These are phyloP conservation scores for Suhomyces wounanorum DNA, from an alignment of 1,139 yeast genomes.

Conservation along the genomic window DNA sequence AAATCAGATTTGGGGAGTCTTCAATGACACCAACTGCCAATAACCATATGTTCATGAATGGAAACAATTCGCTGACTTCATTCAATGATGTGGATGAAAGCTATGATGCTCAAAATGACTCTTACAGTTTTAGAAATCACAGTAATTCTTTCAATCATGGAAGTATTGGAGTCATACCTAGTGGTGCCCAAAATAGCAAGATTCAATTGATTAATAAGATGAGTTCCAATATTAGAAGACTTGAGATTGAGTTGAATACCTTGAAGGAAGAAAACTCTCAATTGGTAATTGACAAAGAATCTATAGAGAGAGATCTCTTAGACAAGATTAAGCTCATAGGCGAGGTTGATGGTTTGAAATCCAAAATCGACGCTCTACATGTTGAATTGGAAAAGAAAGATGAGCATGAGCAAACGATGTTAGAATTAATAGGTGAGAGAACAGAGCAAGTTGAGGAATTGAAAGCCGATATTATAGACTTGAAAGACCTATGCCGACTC, in stretches of 20 bases:
- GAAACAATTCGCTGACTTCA: conserved; percentile 13
- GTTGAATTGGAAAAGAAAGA: conserved; percentile 39
- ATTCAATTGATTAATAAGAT: conserved; percentile 72
- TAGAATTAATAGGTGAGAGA: conserved; percentile 84
- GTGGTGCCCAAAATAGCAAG: conserved; percentile 21
- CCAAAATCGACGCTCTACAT: conserved; percentile 37
- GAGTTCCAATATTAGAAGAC: conserved; percentile 71
- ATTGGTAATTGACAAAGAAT: conserved; percentile 59
- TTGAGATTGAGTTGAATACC: conserved; percentile 75
- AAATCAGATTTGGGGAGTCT: conserved; percentile 38
- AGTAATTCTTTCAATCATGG: conserved; percentile 9
- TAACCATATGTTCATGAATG: conserved; percentile 28
- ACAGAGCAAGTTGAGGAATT: conserved; percentile 85
- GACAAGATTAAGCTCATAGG: conserved; percentile 45
- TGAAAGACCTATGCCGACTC: conserved; percentile 75
- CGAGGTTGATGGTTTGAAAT: conserved; percentile 43
- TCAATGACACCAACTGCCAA: conserved; percentile 14
- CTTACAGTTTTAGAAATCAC: conserved; percentile 5
- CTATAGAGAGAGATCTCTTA: conserved; percentile 67
- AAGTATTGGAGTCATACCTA: conserved; percentile 20
- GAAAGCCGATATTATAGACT: conserved; percentile 82
- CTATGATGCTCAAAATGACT: conserved; percentile 5
- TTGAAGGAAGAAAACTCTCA: conserved; percentile 63
- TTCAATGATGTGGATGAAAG: conserved; percentile 11
- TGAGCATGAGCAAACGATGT: conserved; percentile 57